phyloP scores from a whole-genome alignment of 495 filamentous ascomycete species.

The Terfezia claveryi region DNA sequence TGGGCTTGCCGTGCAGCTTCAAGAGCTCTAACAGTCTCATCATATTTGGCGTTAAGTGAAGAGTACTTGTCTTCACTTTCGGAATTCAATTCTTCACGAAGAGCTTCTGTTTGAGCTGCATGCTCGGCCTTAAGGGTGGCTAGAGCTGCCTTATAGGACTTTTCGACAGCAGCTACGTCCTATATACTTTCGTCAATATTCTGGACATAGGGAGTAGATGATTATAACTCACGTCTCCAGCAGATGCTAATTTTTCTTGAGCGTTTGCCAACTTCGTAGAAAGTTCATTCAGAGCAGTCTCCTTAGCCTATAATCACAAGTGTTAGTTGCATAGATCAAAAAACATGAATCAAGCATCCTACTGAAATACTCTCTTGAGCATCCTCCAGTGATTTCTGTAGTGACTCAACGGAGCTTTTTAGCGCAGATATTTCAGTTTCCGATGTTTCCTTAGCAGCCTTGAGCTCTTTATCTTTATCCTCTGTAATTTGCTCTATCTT shows the following conservation, averaged over 20 bases:
- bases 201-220: not conserved
- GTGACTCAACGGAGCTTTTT: no score
- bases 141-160: constrained; percentile 9
- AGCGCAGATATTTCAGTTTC: no score
- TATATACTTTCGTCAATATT: not conserved
- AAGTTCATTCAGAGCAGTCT: not conserved
- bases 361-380: no score
- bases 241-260: not conserved
- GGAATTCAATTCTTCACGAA: constrained; percentile 7
- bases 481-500: not conserved
- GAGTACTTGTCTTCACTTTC: constrained; percentile 14
- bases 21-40: constrained; percentile 8
- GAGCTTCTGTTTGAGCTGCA: constrained; percentile 6
- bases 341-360: no score
- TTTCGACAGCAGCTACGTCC: constrained; percentile 12
- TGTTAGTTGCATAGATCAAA: no score
- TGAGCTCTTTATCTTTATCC: not conserved
- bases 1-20: constrained; percentile 12
- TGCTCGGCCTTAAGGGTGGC: constrained; percentile 9
- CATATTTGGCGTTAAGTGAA: constrained; percentile 10
- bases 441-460: not conserved
- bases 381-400: no score
- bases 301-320: not conserved
- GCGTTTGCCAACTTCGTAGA: not conserved
- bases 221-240: not conserved